Conservation (phyloP, 345 rosid genomes). For the Aquilaria yunnanensis region DNA sequence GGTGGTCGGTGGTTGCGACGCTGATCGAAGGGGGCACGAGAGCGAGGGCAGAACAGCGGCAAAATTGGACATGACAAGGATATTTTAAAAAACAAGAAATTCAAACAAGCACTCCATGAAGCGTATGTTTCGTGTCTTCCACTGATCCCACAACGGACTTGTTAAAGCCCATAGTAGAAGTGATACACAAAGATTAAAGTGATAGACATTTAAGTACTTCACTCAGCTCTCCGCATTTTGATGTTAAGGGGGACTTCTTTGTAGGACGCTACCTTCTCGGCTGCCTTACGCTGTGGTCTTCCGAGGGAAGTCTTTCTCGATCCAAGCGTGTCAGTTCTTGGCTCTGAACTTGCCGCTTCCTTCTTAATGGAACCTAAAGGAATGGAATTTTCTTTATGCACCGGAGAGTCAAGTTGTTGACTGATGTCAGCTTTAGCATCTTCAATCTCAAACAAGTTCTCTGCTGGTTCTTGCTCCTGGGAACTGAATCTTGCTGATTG, state of each 20-base stretch:
- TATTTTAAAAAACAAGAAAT: too few species aligned
- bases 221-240: conserved; percentile 40
- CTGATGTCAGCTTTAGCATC: conserved; percentile 23
- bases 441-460: conserved; percentile 58
- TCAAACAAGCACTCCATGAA: too few species aligned
- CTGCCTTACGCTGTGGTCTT: conserved; percentile 54
- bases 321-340: conserved; percentile 17
- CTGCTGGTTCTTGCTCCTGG: conserved; percentile 31
- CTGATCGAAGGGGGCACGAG: too few species aligned
- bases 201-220: neutral
- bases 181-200: too few species aligned
- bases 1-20: too few species aligned
- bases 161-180: too few species aligned
- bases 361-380: conserved; percentile 1
- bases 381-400: conserved; percentile 18
- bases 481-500: conserved; percentile 53
- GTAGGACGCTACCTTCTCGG: conserved; percentile 56
- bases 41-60: too few species aligned
- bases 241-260: conserved; percentile 41
- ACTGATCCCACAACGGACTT: too few species aligned
- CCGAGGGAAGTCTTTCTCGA: conserved; percentile 30
- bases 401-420: conserved; percentile 16
- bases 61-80: too few species aligned
- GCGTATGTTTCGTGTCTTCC: too few species aligned
- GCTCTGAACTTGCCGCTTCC: conserved; percentile 15